These are phyloP conservation scores for Solanum medicagineum DNA, from an alignment of 257 asterid species.

Conservation along the genomic window DNA sequence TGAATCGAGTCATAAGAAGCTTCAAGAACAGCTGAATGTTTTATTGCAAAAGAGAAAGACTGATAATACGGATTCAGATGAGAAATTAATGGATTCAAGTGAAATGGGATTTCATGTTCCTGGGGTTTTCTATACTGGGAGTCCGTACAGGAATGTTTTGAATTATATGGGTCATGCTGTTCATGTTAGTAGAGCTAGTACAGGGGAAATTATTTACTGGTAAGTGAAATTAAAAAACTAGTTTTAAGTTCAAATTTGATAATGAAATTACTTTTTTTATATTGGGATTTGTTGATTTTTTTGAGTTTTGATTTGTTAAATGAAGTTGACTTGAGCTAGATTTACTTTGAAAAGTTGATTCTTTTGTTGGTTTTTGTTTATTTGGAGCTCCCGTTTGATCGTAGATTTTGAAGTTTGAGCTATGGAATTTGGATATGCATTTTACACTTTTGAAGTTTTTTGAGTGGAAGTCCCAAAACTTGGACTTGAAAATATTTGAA, in stretches of 20 bases:
- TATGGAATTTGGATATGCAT: neutral
- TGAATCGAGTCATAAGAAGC: constrained; percentile 39
- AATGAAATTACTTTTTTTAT: neutral
- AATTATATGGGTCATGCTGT: constrained; percentile 56
- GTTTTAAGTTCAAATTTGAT: neutral
- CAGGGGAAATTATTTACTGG: constrained; percentile 52
- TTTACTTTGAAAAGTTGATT: too few relatives aligned
- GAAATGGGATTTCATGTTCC: constrained; percentile 12
- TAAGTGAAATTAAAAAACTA: neutral
- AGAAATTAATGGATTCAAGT: constrained; percentile 5
- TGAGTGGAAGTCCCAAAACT: neutral
- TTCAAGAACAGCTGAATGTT: constrained; percentile 26
- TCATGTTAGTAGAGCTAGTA: constrained; percentile 21
- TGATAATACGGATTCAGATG: neutral
- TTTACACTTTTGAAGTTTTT: neutral
- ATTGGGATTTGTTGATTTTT: neutral
- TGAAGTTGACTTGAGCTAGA: neutral
- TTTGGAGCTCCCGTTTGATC: neutral
- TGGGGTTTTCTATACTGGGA: constrained; percentile 17
- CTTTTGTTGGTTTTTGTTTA: too few relatives aligned
- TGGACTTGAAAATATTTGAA: neutral
- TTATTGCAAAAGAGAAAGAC: constrained; percentile 16
- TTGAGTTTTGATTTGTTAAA: neutral
- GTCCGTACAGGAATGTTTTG: constrained; percentile 42
- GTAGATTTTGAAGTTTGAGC: neutral